Base-by-base conservation (phyloP, 2,329 filamentous ascomycete genomes). In the Sclerotiophoma versabilis region DNA sequence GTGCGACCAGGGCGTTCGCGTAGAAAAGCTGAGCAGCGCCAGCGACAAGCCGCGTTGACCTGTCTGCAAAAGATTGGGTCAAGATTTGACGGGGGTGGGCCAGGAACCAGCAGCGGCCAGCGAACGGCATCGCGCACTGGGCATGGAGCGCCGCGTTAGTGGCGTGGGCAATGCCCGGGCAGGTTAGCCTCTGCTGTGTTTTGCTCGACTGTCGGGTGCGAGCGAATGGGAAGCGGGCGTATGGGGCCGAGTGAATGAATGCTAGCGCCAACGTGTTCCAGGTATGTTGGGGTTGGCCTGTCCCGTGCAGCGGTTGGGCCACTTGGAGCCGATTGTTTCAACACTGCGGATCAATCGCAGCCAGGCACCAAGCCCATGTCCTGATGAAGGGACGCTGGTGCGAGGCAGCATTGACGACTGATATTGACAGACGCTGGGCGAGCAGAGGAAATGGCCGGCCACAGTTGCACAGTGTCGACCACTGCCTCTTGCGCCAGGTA, bases 21-120 rank as follows among this genome's bases (percentile, higher is more conserved):
- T 51, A 51, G 47, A 56, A 55, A 56, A 51, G 53, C 53, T 43
- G 36, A 56, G 34, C 53, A 54, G 47, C 47, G 41, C 53, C 53
- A 37, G 53, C 53, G 53, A 57, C 58, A 59, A 42, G 60, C 59
- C 64, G 58, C 56, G 63, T 60, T 47, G 65, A 60, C 57, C 41
- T 66, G 65, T 67, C 64, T 64, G 54, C 41, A 49, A 51, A 57
- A 68, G 64, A 68, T 68, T 66, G 65, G 65, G 52, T 45, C 58
- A 64, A 44, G 45, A 58, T 56, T 34, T 49, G 58, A 62, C 55
- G 57, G 64, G 61, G 56, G 51, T 55, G 32, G 42, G 54, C 49
- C 58, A 65, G 59, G 60, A 58, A 64, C 58, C 54, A 43, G 52
- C 58, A 51, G 45, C 32, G 34, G 43, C 53, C 50, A 63, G 55